Conservation (phyloP, 2,329 filamentous ascomycete species). For the Penicillium sp. region DNA sequence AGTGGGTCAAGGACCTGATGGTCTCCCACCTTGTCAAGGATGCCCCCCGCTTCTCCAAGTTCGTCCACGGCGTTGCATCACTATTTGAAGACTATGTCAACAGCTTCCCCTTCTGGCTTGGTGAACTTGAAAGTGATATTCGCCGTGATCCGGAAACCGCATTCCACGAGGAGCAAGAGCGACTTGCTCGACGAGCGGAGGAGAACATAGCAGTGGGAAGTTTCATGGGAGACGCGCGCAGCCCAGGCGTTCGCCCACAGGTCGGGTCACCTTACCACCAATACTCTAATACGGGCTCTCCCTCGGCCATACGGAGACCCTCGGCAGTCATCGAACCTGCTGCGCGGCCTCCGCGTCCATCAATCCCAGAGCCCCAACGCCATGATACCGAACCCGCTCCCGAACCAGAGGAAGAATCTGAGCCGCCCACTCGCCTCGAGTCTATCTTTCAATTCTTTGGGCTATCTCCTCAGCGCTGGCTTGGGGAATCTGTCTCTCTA, state of each 20-base stretch:
- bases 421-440: constrained; percentile 60
- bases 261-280: constrained; percentile 38
- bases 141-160: constrained; percentile 86
- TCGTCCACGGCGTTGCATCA: constrained; percentile 86
- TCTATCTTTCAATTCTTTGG: constrained; percentile 81
- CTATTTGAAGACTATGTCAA: constrained; percentile 97
- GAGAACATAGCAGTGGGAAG: constrained; percentile 89
- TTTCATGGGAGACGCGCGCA: constrained; percentile 63
- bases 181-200: constrained; percentile 75
- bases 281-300: constrained; percentile 26
- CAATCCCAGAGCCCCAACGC: constrained; percentile 39
- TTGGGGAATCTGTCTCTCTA: constrained; percentile 56
- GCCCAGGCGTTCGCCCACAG: constrained; percentile 30
- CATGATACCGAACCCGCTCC: constrained; percentile 36
- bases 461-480: constrained; percentile 70
- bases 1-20: constrained; percentile 92
- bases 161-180: constrained; percentile 87
- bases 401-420: constrained; percentile 36
- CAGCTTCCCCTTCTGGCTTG: constrained; percentile 92
- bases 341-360: constrained; percentile 30
- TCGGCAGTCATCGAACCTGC: constrained; percentile 30
- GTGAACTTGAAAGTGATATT: constrained; percentile 88
- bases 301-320: constrained; percentile 22
- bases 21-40: constrained; percentile 88
- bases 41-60: constrained; percentile 90